Evolutionary conservation across 1,284 basidiomycete genomes (phyloP).

Genomic region (Ustilago shanxiensis): DNA sequence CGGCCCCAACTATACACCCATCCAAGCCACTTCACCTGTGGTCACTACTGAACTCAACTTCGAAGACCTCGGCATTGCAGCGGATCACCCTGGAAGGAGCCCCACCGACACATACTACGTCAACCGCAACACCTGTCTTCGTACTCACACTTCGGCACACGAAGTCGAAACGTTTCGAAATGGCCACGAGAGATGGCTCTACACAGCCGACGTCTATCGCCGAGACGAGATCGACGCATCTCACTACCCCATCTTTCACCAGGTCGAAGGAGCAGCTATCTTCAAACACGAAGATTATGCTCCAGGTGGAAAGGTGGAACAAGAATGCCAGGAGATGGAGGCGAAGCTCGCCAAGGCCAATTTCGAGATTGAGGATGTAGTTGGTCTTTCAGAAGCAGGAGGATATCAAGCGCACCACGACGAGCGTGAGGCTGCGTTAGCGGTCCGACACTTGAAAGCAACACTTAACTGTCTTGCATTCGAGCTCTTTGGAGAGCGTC

Average conservation of each 20-base stretch:
- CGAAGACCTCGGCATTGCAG: conserved; percentile 92
- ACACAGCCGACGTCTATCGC: conserved; percentile 98
- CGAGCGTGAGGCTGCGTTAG: conserved; percentile 71
- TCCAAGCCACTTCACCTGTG: conserved; percentile 82
- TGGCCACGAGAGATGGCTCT: conserved; percentile 85
- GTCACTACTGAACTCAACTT: conserved; percentile 95
- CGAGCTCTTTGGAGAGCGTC: conserved; percentile 77
- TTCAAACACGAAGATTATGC: conserved; percentile 73
- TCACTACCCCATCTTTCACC: conserved; percentile 98
- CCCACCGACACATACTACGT: conserved; percentile 96
- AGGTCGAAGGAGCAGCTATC: conserved; percentile 94
- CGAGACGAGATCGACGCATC: conserved; percentile 97
- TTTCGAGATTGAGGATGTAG: conserved; percentile 86
- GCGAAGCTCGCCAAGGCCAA: conserved; percentile 71
- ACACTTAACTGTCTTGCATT: conserved; percentile 90
- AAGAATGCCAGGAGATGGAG: conserved; percentile 77
- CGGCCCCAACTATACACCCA: conserved; percentile 68
- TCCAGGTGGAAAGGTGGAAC: conserved; percentile 70
- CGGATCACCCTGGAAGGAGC: conserved; percentile 91
- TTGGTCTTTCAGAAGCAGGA: conserved; percentile 79
- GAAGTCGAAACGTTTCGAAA: conserved; percentile 90
- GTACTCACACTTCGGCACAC: conserved; percentile 97
- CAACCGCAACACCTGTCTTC: conserved; percentile 88
- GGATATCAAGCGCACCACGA: conserved; percentile 85
- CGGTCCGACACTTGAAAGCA: conserved; percentile 88